Evolutionary conservation across 2,329 filamentous ascomycete genomes (phyloP).

Genomic region (Zelopaecilomyces penicillatus): DNA sequence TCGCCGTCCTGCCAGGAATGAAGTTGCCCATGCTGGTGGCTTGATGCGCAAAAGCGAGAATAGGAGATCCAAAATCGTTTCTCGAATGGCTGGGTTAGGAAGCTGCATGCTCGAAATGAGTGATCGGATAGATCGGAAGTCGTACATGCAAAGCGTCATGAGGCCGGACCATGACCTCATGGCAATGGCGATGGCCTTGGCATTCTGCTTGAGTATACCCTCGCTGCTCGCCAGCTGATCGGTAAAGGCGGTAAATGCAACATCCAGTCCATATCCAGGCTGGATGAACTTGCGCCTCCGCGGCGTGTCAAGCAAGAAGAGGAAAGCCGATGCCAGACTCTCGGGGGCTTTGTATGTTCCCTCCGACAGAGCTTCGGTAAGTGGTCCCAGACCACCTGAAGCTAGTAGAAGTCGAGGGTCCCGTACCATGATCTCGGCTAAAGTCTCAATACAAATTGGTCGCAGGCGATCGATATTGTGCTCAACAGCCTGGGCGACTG

Average conservation of each 20-base stretch:
- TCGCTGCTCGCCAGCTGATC: constrained; percentile 62
- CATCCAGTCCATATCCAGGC: constrained; percentile 81
- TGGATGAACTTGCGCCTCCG: constrained; percentile 72
- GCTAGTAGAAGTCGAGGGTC: constrained; percentile 74
- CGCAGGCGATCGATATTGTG: constrained; percentile 77
- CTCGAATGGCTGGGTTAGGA: constrained; percentile 48
- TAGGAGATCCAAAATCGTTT: constrained; percentile 80
- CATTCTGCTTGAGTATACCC: constrained; percentile 67
- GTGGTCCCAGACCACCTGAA: constrained; percentile 72
- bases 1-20: constrained; percentile 84
- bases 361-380: constrained; percentile 89
- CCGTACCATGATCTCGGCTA: constrained; percentile 83
- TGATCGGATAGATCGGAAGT: constrained; percentile 76
- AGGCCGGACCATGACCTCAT: constrained; percentile 91
- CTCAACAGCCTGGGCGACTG: constrained; percentile 58
- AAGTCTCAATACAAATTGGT: constrained; percentile 84
- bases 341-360: constrained; percentile 90
- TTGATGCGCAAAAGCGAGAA: constrained; percentile 81
- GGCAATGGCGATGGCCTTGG: constrained; percentile 84
- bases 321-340: constrained; percentile 75
- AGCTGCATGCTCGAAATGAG: constrained; percentile 58
- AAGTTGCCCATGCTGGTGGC: constrained; percentile 83
- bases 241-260: constrained; percentile 86
- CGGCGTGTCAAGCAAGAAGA: constrained; percentile 83
- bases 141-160: constrained; percentile 78